Evolutionary conservation across 2,329 filamentous ascomycete species (phyloP).

Genomic region (Beauveria rudraprayagi): DNA sequence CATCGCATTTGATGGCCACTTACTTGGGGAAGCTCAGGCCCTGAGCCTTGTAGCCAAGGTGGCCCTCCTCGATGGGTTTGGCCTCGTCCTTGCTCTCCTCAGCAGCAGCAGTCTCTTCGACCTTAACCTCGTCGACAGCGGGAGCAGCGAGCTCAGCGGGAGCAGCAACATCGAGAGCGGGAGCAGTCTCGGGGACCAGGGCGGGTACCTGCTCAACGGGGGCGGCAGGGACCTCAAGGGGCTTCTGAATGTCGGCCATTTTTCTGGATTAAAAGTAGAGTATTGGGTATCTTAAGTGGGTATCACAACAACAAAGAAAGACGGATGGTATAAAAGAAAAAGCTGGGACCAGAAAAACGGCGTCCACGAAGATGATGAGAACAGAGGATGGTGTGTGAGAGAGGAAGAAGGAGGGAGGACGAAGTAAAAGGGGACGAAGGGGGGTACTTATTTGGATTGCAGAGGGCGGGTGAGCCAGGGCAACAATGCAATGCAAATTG

Average conservation of each 20-base stretch:
- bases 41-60: conserved; percentile 82
- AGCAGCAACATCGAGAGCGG: conserved; percentile 22
- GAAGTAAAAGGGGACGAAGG: conserved; percentile 24
- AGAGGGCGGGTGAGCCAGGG: conserved; percentile 14
- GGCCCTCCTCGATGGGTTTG: conserved; percentile 72
- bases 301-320: conserved; percentile 44
- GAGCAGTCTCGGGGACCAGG: conserved; percentile 19
- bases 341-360: conserved; percentile 26
- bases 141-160: conserved; percentile 35
- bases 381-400: conserved; percentile 20
- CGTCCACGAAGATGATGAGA: conserved; percentile 26
- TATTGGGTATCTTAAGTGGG: conserved; percentile 31
- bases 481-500: conserved; percentile 7
- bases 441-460: conserved; percentile 35
- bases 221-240: conserved; percentile 51
- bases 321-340: conserved; percentile 32
- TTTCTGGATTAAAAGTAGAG: conserved; percentile 33
- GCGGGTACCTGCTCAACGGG: conserved; percentile 31
- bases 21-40: conserved; percentile 81
- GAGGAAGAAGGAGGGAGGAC: conserved; percentile 9
- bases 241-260: conserved; percentile 71
- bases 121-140: conserved; percentile 29
- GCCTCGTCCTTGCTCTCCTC: conserved; percentile 40
- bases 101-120: conserved; percentile 32
- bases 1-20: conserved; percentile 27